Percentiles rank a stretch among this genome's conserved stretches.
Conservation (phyloP, 2,329 filamentous ascomycete species). For the Paramyrothecium roridum region DNA sequence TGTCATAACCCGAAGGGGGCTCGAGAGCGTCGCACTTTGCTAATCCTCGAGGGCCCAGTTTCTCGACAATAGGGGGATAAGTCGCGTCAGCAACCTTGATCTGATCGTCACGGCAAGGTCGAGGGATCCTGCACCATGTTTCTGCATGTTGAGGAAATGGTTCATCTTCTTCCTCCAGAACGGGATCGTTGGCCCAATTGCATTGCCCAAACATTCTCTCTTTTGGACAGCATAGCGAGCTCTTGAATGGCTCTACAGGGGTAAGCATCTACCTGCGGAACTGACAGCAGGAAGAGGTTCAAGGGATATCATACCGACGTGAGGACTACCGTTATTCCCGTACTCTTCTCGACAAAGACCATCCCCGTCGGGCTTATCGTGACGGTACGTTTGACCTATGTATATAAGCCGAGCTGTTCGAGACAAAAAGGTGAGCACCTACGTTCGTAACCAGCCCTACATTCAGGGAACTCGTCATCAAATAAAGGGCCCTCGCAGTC, state of each 20-base stretch:
- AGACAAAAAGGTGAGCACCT: no score
- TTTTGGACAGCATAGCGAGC: slow-evolving; percentile 9
- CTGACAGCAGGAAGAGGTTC: no score
- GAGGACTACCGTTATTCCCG: neutral
- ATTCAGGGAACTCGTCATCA: neutral
- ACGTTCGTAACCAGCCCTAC: neutral
- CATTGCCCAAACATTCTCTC: slow-evolving; percentile 4
- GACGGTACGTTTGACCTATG: neutral
- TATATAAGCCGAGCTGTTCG: no score
- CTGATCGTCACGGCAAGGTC: slow-evolving; percentile 2
- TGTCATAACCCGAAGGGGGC: neutral
- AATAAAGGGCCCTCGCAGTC: slow-evolving; percentile 13
- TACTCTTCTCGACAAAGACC: slow-evolving; percentile 1
- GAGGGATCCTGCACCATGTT: neutral
- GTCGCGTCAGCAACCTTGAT: slow-evolving; percentile 7
- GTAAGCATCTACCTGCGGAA: neutral
- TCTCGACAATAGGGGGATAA: neutral
- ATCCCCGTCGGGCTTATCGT: neutral
- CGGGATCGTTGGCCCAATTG: slow-evolving; percentile 8
- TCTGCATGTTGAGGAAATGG: no score
- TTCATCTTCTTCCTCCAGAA: neutral
- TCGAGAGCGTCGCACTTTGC: neutral
- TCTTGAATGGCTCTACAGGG: slow-evolving; percentile 9
- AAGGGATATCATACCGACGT: no score
- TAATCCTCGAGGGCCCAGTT: neutral